Percentiles rank a stretch among this genome's conserved stretches.
Evolutionary conservation across 257 asterid species (phyloP).

Genomic region (Solanum chiquidenum): DNA sequence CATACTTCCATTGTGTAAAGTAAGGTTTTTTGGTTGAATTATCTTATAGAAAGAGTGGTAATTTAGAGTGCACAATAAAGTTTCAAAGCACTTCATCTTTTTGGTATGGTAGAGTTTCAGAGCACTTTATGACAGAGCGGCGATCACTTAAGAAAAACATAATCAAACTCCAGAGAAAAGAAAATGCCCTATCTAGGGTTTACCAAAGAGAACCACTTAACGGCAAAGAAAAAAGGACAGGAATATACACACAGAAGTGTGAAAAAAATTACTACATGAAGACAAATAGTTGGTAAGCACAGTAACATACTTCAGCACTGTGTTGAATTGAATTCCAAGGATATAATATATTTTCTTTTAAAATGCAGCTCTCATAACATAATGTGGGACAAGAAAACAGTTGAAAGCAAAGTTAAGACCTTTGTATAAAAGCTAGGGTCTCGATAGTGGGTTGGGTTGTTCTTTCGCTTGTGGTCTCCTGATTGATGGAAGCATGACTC

Average conservation of each 20-base stretch:
- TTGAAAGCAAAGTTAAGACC: slow-evolving; percentile 28
- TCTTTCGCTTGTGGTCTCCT: slow-evolving; percentile 84
- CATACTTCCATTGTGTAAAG: neutral
- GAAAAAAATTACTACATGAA: neutral
- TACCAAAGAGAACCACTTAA: neutral
- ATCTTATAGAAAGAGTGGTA: neutral
- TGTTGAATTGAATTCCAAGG: neutral
- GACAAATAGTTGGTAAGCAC: neutral
- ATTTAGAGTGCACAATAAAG: neutral
- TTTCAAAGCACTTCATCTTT: neutral
- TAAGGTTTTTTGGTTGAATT: neutral
- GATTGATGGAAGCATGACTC: slow-evolving; percentile 98
- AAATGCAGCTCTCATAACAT: neutral
- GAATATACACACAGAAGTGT: neutral
- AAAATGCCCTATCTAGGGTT: neutral
- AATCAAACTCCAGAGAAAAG: neutral
- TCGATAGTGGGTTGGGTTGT: slow-evolving; percentile 89
- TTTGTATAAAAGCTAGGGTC: slow-evolving; percentile 91
- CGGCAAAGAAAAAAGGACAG: neutral
- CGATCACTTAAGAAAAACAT: neutral
- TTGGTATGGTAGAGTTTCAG: neutral
- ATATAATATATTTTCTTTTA: neutral
- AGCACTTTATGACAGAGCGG: neutral
- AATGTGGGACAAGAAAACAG: neutral
- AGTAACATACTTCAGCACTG: neutral